phyloP scores from a whole-genome alignment of 1,139 yeast species.

The Sugiyamaella grinbergsii region DNA sequence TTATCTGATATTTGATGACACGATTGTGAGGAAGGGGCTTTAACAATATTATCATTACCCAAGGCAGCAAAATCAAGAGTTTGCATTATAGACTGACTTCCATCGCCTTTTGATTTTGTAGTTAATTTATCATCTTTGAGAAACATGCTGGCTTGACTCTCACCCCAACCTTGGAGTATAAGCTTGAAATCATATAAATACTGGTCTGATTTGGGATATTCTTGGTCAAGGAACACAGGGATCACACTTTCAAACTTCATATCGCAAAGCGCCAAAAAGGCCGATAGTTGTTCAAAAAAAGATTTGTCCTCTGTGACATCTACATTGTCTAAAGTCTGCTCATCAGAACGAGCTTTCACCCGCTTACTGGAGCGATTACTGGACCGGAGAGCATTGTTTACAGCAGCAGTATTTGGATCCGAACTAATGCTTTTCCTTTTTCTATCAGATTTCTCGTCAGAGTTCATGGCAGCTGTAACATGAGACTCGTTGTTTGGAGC shows the following conservation, averaged over 20 bases:
- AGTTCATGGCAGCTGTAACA: neutral
- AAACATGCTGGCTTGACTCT: constrained; percentile 37
- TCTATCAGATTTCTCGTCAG: constrained; percentile 8
- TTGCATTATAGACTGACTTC: constrained; percentile 43
- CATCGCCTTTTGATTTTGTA: constrained; percentile 18
- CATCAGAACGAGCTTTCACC: constrained; percentile 37
- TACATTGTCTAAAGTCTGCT: constrained; percentile 41
- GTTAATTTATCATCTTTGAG: constrained; percentile 27
- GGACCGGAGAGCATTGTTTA: constrained; percentile 19
- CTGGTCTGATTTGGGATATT: constrained; percentile 32
- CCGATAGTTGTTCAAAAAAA: constrained; percentile 38
- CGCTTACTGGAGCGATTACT: constrained; percentile 35
- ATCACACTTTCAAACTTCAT: constrained; percentile 32
- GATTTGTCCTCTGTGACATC: constrained; percentile 35
- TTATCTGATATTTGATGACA: neutral
- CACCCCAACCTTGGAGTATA: constrained; percentile 50
- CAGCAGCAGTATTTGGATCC: constrained; percentile 11
- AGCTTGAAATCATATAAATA: constrained; percentile 45
- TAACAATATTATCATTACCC: constrained; percentile 24
- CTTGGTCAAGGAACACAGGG: constrained; percentile 30
- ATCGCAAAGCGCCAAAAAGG: constrained; percentile 32
- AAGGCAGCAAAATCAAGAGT: constrained; percentile 44
- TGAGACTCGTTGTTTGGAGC: neutral
- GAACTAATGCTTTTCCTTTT: constrained; percentile 21
- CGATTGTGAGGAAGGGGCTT: constrained; percentile 1